Conservation (phyloP, 179 eudicot genomes). For the Drosera spatulata region DNA sequence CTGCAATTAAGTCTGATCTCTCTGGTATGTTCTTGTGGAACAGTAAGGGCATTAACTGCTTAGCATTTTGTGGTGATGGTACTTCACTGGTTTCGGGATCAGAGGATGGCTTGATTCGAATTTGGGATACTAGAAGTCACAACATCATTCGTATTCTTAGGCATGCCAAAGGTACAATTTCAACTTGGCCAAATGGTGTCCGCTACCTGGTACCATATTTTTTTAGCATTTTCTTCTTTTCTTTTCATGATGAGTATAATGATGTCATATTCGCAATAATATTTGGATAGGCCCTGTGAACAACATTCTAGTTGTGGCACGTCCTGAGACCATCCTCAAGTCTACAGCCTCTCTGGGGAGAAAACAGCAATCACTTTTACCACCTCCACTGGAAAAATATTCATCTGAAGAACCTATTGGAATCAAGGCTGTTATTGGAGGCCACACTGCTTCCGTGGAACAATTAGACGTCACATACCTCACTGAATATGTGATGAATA, state of each 20-base stretch:
- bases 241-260: no score
- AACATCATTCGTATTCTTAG: conserved; percentile 57
- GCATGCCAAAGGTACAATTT: conserved; percentile 62
- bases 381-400: conserved; percentile 71
- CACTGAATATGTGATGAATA: conserved; percentile 44
- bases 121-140: conserved; percentile 70
- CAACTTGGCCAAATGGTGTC: no score
- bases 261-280: neutral
- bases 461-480: conserved; percentile 28
- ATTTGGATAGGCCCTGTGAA: conserved; percentile 59
- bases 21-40: conserved; percentile 3
- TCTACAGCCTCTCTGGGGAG: conserved; percentile 29
- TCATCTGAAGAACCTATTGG: conserved; percentile 41
- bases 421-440: conserved; percentile 34
- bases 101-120: conserved; percentile 77
- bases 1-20: neutral
- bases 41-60: conserved; percentile 78
- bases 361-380: conserved; percentile 36
- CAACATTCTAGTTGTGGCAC: conserved; percentile 48
- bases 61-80: conserved; percentile 62
- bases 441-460: conserved; percentile 17
- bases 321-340: conserved; percentile 29
- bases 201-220: no score
- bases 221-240: no score
- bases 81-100: conserved; percentile 64